Evolutionary conservation across 2,329 filamentous ascomycete genomes (phyloP), one percentile per base, ranked within the genome.

Genomic region (Xylariaceae sp.): DNA sequence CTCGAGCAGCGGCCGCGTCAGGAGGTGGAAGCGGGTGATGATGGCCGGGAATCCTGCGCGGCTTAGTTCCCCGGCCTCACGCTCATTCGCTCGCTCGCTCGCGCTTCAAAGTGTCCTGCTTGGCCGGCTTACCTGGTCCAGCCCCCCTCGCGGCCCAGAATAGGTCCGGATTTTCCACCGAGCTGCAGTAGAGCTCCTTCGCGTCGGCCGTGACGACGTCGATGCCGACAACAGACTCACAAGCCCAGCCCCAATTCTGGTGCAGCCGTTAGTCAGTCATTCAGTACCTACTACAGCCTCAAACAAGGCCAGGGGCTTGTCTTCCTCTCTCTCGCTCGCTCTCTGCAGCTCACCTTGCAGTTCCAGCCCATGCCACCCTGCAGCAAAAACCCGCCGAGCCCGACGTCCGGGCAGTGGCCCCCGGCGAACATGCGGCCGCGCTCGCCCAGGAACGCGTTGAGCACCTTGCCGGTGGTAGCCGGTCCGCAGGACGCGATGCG

Each of bases 291-390:
- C n/a, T n/a, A n/a, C n/a, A n/a, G n/a, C n/a, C n/a, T n/a, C n/a
- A n/a, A n/a, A n/a, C 11, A 22, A 16, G 6, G 17, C 25, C 8
- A 28, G 39, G 33, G 13, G 14, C 12, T 13, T 15, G 10, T 25
- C 19, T 2, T 21, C 16, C 2, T 2, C 10, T 15, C 17, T 13
- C 12, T 10, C 7, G 9, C 13, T 15, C 11, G 1, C 22, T 14
- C 24, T 15, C 16, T 11, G 11, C 7, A 16, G 10, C 35, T 35
- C 38, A 68, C 65, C 49, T 63, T 66, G 43, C 65, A 72, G 43
- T 72, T 73, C 71, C 71, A 76, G 0, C 71, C 71, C 67, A 75
- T 73, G 2, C 71, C 71, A 0, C 71, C 72, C 42, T 74, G 70
- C 11, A 76, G 48, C 15, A 75, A 46, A 40, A 74, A 75, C 0